Evolutionary conservation across 192 early-diverging fungal species (phyloP).

Genomic region (Dimargaris verticillata): DNA sequence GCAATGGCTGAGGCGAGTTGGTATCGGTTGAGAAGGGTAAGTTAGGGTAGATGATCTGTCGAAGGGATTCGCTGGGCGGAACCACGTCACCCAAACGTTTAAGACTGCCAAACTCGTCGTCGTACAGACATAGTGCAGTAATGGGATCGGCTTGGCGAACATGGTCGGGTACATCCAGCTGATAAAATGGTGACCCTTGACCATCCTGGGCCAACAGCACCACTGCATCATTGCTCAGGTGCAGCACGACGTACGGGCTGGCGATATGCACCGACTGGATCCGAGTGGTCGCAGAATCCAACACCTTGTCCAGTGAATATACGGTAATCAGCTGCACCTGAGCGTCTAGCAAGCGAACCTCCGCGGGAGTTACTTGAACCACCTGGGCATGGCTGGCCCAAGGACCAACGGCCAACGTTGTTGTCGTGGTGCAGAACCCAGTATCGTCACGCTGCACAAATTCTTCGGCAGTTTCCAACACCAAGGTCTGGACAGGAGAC

Average conservation of each 20-base stretch:
- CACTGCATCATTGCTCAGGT: conserved; percentile 43
- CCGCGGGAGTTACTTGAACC: conserved; percentile 68
- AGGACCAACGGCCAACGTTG: conserved; percentile 62
- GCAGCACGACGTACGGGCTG: conserved; percentile 68
- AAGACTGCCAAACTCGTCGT: conserved; percentile 19
- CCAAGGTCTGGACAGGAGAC: conserved; percentile 20
- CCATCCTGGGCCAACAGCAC: conserved; percentile 40
- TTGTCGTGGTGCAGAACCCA: conserved; percentile 55
- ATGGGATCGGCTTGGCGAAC: conserved; percentile 10
- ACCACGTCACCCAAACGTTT: conserved; percentile 20
- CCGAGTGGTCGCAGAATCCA: conserved; percentile 16
- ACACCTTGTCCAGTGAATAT: conserved; percentile 24
- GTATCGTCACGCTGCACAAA: conserved; percentile 56
- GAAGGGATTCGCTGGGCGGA: conserved; percentile 12
- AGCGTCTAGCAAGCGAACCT: conserved; percentile 53
- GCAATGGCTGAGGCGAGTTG: no score
- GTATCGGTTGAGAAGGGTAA: no score
- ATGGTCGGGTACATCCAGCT: conserved; percentile 10
- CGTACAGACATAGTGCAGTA: conserved; percentile 18
- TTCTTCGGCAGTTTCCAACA: conserved; percentile 69
- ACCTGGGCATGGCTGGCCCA: conserved; percentile 52
- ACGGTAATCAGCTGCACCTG: conserved; percentile 36
- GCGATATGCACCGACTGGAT: conserved; percentile 56
- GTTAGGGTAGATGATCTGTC: no score
- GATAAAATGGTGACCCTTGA: conserved; percentile 18